Percentiles rank a stretch among this genome's conserved stretches.
Evolutionary conservation across 305 asterid genomes (phyloP).

Genomic region (Vinca major): DNA sequence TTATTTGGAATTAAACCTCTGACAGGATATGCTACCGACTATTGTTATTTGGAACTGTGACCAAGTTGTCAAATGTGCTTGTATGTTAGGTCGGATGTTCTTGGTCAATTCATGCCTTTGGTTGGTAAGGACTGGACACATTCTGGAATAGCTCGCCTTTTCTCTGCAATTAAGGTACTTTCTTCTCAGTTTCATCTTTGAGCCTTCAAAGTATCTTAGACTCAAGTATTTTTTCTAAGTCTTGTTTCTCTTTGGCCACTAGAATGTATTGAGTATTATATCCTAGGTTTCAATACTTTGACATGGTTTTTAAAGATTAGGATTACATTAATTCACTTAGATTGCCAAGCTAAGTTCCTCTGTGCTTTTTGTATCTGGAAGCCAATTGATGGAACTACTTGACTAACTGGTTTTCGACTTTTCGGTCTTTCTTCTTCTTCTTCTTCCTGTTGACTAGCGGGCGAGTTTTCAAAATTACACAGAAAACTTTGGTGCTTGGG

Average conservation of each 20-base stretch:
- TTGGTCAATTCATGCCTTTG: constrained; percentile 94
- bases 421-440: neutral
- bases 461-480: too few species aligned
- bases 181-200: constrained; percentile 7
- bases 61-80: constrained; percentile 6
- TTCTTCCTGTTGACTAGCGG: too few species aligned
- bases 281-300: too few species aligned
- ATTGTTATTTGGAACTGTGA: neutral
- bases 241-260: neutral
- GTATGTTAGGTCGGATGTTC: constrained; percentile 87
- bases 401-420: neutral
- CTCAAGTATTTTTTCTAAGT: too few species aligned
- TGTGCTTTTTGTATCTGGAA: neutral
- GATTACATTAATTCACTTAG: neutral
- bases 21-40: constrained; percentile 4
- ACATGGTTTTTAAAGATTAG: too few species aligned
- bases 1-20: neutral
- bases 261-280: neutral
- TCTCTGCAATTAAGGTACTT: constrained; percentile 84
- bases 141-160: constrained; percentile 84
- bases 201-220: constrained; percentile 1
- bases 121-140: constrained; percentile 97
- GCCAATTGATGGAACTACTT: neutral
- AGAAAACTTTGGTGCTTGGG: too few species aligned
- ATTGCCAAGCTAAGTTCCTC: neutral